Evolutionary conservation across 768 basidiomycete genomes (phyloP), one percentile per base, ranked within the genome.

Genomic region (Xerocomellus amylosporus): DNA sequence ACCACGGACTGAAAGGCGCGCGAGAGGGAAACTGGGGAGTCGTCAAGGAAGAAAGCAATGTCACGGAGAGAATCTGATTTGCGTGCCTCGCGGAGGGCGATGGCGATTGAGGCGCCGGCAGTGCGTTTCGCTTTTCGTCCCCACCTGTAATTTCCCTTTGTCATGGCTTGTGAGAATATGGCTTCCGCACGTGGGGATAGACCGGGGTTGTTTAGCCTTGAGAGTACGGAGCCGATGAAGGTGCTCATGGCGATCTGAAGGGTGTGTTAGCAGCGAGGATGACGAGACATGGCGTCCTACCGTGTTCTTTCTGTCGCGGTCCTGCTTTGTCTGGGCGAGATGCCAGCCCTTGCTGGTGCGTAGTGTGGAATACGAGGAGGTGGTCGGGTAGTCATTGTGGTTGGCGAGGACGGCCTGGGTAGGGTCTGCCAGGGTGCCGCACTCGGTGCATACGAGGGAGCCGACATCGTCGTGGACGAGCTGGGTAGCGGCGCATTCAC

Each of bases 151-250:
- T 74, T 68, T 14, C 79, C 81, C 31, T 74, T 75, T 22, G 71
- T 56, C 81, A 85, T 88, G 24, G 82, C 81, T 60, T 86, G 83
- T 71, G 80, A 79, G 71, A 92, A 92, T 26, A 93, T 70, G 51
- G 76, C 76, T 54, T 78, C 79, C 13, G 86, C 86, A 59, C 90
- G 87, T 60, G 81, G 76, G 57, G 84, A 76, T 62, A 84, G 73
- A 66, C 84, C 85, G 61, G 84, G 70, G 55, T 76, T 78, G 61
- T 79, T 79, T 28, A 90, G 73, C 61, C 81, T 82, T 46, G 75
- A 71, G 53, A 85, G 77, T 36, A 90, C 72, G 41, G 82, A 78
- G 56, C 71, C 74, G 60, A 91, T 86, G 71, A 83, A 86, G 40
- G 77, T 75, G 46, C 78, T 75, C 73, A 88, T 87, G 37, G 83